Evolutionary conservation across 495 filamentous ascomycete species (phyloP), one percentile per base, ranked within the genome.

Genomic region (Talaromyces stipitatus): DNA sequence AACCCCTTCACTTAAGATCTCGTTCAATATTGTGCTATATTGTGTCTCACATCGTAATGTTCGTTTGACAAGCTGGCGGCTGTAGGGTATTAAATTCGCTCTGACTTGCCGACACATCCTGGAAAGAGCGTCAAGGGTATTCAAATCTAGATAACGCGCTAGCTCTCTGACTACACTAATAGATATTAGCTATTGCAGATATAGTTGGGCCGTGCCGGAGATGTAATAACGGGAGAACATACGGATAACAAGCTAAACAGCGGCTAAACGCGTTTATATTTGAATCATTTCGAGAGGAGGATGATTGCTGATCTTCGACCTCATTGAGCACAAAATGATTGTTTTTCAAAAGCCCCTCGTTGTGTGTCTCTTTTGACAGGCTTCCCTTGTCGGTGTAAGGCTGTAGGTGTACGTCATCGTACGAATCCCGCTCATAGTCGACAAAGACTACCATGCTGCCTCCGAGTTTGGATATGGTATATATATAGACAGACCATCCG

Each of bases 241-340:
- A 96, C 91, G 91, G 91, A 80, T 96, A 96, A 74, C 90, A 94
- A 61, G 85, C 85, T 72, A 96, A 76, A 60, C 88, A 86, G 65
- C 82, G 79, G 28, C 89, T 87, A 74, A 92, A 85, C 55, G 77
- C 76, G 72, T 83, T 87, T 64, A 78, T 67, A 65, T 90, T 92
- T 45, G 77, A 82, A 71, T 83, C 83, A 51, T 79, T 74, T 24
- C 22, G 9, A 18, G 20, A 26, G 2, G 12, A 1, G 8, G 3
- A 2, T n/a, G 32, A 38, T 11, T 54, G 63, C 76, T 74, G 30
- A 14, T 22, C 29, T 43, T 36, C 52, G 23, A 38, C 24, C 2
- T 16, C 12, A 11, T 27, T 32, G 22, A 32, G 20, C 43, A 61
- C 56, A 58, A 60, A 66, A 43, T 61, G 61, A 56, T 55, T 32